Evolutionary conservation across 2,329 filamentous ascomycete species (phyloP).

Genomic region (Fusarium sp.): DNA sequence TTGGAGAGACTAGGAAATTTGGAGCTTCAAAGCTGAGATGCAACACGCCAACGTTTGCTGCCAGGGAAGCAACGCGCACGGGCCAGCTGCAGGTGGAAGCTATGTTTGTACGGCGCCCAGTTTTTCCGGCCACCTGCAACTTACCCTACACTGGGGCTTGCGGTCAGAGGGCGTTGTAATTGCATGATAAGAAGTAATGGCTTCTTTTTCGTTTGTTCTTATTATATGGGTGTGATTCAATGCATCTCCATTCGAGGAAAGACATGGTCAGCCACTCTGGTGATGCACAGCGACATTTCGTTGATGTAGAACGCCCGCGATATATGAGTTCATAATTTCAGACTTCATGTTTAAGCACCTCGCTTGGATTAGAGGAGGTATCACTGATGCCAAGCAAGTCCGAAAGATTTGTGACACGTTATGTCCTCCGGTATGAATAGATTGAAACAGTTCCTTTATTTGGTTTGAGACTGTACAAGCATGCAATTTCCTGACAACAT

Average conservation of each 20-base stretch:
- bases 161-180: no score
- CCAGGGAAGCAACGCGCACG: slow-evolving; percentile 41
- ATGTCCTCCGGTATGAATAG: no score
- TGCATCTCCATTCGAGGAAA: neutral
- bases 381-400: no score
- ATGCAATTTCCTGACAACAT: neutral
- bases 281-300: neutral
- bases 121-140: slow-evolving; percentile 24
- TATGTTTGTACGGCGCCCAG: slow-evolving; percentile 15
- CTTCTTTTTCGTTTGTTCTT: neutral
- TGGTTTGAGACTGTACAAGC: neutral
- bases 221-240: neutral
- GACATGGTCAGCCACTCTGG: neutral
- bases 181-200: neutral
- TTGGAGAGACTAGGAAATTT: slow-evolving; percentile 44
- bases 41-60: slow-evolving; percentile 41
- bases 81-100: slow-evolving; percentile 21
- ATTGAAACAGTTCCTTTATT: no score
- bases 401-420: no score
- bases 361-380: neutral
- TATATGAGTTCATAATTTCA: rapidly evolving
- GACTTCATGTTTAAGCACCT: no score
- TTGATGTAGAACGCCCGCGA: neutral
- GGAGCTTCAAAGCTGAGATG: slow-evolving; percentile 45
- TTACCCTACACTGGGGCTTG: slow-evolving; percentile 19